Evolutionary conservation across 2,329 filamentous ascomycete species (phyloP), one percentile per base, ranked within the genome.

Genomic region (Neoscytalidium dimidiatum): DNA sequence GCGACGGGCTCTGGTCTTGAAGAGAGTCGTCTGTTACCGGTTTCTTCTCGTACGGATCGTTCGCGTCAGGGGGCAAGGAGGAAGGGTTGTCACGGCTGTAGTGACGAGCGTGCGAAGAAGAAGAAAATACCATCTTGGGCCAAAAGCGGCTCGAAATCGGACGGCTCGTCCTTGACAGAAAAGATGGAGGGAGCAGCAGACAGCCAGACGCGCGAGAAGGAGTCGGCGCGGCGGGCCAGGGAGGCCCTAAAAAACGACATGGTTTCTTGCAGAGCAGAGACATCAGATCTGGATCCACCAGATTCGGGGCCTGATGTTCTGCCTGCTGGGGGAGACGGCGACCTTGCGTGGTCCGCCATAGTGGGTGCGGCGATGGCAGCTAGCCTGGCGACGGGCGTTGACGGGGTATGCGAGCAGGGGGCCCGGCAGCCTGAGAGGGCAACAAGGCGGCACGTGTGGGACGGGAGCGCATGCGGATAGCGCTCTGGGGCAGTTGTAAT

Each of bases 1-100:
- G 38, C 56, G 56, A 60, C 56, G 56, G 56, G 56, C 38, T 60
- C n/a, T 60, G 56, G 41, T 60, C 56, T 60, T 60, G 38, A 60
- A 60, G 23, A 60, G 7, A 21, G 56, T 60, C 56, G 41, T 52
- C 49, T 29, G 56, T 60, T 41, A 60, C 41, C 41, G 56, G 38
- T 26, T 60, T 60, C 56, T 60, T 60, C 26, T 60, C 56, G 56
- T 19, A 46, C 4, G 38, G 26, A 13, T 29, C 6, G 56, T 13
- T 13, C 9, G 23, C 1, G 38, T 41, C 13, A 11, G 28, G 26
- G 38, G 13, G 35, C 5, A 23, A 19, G 14, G 35, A 14, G 23
- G 33, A 43, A 23, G 26, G 35, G 26, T 17, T 14, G 26, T 23
- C 14, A 2, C 9, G 46, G 14, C 33, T 29, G 33, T 52, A n/a